phyloP scores from a whole-genome alignment of 148 eudicot genomes.

The Chenopodium suecicum region DNA sequence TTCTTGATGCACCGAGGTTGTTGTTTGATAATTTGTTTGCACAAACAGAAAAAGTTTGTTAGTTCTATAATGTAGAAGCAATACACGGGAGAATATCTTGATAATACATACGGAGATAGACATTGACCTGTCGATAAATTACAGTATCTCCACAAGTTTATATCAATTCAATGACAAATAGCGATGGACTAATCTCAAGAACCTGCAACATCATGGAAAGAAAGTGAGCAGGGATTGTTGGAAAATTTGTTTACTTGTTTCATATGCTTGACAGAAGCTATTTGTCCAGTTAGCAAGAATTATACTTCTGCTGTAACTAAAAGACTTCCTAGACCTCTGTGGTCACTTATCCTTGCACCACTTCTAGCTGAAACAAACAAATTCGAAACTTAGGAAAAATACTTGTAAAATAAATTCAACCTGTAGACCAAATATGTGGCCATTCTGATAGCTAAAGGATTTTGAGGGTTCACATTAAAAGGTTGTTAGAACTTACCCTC shows the following conservation, averaged over 20 bases:
- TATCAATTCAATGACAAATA: conserved; percentile 79
- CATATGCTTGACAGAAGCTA: no score
- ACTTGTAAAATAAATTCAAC: background rate
- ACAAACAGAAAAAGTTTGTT: background rate
- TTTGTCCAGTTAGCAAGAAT: background rate
- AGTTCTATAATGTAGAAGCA: no score
- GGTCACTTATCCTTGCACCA: conserved; percentile 58
- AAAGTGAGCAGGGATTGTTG: background rate
- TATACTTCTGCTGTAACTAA: conserved; percentile 71
- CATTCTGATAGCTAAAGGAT: background rate
- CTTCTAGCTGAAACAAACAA: conserved; percentile 51
- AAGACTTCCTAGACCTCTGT: conserved; percentile 54
- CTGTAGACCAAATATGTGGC: background rate
- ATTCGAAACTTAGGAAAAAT: conserved; percentile 10
- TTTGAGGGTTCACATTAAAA: background rate
- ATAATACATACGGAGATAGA: background rate
- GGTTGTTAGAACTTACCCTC: conserved; percentile 47
- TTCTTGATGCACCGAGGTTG: conserved; percentile 48
- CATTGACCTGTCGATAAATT: conserved; percentile 68
- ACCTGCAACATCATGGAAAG: conserved; percentile 52
- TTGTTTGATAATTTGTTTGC: conserved; percentile 70
- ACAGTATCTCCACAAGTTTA: conserved; percentile 69
- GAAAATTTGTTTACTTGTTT: background rate
- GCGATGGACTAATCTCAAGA: conserved; percentile 72
- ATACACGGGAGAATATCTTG: background rate